Conservation (phyloP, 1,284 basidiomycete species). For the Apiotrichum gamsii region DNA sequence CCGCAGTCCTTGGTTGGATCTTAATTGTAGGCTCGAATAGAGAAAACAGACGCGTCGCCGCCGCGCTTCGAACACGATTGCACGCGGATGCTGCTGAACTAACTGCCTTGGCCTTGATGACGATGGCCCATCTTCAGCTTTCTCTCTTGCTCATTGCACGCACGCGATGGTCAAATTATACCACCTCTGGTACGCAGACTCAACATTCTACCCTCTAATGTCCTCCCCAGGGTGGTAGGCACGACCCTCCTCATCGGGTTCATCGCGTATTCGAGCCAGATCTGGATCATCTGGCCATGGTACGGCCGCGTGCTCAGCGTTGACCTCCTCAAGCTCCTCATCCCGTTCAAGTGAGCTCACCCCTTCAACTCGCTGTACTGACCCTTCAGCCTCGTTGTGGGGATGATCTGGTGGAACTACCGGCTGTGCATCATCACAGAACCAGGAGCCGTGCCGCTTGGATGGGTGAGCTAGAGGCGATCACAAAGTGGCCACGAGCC, state of each 20-base stretch:
- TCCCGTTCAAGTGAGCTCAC: slow-evolving; percentile 77
- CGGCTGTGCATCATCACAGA: slow-evolving; percentile 69
- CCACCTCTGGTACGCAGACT: too few relatives aligned
- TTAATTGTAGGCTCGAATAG: too few relatives aligned
- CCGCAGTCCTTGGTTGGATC: too few relatives aligned
- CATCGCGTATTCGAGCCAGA: slow-evolving; percentile 78
- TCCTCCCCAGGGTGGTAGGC: slow-evolving; percentile 48
- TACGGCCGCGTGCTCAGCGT: slow-evolving; percentile 65
- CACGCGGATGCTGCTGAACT: too few relatives aligned
- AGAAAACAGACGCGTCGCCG: too few relatives aligned
- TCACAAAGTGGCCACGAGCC: too few relatives aligned
- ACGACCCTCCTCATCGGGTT: slow-evolving; percentile 76
- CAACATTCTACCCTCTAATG: too few relatives aligned
- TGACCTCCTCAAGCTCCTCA: slow-evolving; percentile 64
- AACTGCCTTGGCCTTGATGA: too few relatives aligned
- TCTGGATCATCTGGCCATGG: slow-evolving; percentile 89
- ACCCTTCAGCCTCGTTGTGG: slow-evolving; percentile 60
- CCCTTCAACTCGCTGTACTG: neutral
- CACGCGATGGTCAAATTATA: too few relatives aligned
- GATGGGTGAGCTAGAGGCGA: slow-evolving; percentile 78
- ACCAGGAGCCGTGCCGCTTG: slow-evolving; percentile 71
- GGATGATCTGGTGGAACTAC: slow-evolving; percentile 80
- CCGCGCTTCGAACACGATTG: too few relatives aligned
- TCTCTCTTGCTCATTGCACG: too few relatives aligned
- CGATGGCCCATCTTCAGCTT: too few relatives aligned